Conservation (phyloP, 2,329 filamentous ascomycete species). For the Pleurostoma richardsiae region DNA sequence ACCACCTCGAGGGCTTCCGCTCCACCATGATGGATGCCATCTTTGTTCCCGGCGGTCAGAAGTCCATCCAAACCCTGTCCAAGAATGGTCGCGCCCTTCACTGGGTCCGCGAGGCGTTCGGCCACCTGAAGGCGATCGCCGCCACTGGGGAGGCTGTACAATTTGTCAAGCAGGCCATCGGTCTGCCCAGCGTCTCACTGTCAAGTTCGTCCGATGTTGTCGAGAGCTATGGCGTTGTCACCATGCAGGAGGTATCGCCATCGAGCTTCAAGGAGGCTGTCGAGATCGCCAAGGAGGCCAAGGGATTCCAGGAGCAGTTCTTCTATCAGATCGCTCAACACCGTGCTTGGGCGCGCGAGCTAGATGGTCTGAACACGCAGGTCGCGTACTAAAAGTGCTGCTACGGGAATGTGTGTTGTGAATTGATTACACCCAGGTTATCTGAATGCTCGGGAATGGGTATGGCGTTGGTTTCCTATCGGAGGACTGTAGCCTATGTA, state of each 20-base stretch:
- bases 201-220: conserved; percentile 44
- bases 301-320: conserved; percentile 67
- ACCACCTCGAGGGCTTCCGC: conserved; percentile 75
- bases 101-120: conserved; percentile 77
- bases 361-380: conserved; percentile 61
- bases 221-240: conserved; percentile 75
- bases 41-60: conserved; percentile 68
- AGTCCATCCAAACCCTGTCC: conserved; percentile 56
- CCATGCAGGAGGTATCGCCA: conserved; percentile 47
- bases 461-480: too few species aligned
- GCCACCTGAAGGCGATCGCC: conserved; percentile 74
- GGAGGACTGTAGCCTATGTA: too few species aligned
- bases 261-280: conserved; percentile 57
- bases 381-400: conserved; percentile 58
- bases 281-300: conserved; percentile 60
- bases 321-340: conserved; percentile 66
- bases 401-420: too few species aligned
- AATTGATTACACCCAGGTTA: too few species aligned
- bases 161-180: conserved; percentile 48
- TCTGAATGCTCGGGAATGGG: too few species aligned
- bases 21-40: conserved; percentile 78
- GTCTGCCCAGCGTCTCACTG: conserved; percentile 33
- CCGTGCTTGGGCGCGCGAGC: conserved; percentile 68
- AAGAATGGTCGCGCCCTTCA: conserved; percentile 69
- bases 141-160: conserved; percentile 68